Evolutionary conservation across 2,329 filamentous ascomycete genomes (phyloP).

Genomic region (Helotiales sp.): DNA sequence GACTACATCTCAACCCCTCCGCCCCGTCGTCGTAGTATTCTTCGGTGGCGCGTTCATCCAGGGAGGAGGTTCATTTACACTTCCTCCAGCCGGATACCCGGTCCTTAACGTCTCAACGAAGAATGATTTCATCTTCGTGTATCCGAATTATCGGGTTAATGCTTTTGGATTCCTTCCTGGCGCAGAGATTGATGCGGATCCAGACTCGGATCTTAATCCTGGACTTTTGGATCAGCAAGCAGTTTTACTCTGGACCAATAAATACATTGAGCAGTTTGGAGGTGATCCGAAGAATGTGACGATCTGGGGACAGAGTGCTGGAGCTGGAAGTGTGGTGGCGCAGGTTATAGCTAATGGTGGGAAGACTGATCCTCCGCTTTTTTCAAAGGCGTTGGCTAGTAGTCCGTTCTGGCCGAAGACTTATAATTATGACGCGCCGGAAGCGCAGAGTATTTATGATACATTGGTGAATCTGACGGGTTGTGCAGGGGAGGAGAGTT

Average conservation of each 20-base stretch:
- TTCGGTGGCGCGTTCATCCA: constrained; percentile 63
- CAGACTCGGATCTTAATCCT: constrained; percentile 56
- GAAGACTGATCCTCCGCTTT: constrained; percentile 43
- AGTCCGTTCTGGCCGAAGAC: constrained; percentile 56
- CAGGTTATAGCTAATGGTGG: constrained; percentile 50
- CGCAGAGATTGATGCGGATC: constrained; percentile 48
- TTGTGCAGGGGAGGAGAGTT: constrained; percentile 44
- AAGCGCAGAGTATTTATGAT: constrained; percentile 47
- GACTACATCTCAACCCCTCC: constrained; percentile 42
- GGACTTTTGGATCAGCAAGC: constrained; percentile 62
- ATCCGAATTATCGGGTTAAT: constrained; percentile 64
- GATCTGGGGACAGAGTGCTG: constrained; percentile 60
- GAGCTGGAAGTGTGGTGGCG: constrained; percentile 52
- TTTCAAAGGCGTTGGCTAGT: constrained; percentile 50
- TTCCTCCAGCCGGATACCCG: constrained; percentile 58
- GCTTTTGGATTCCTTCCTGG: constrained; percentile 69
- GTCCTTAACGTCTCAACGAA: constrained; percentile 53
- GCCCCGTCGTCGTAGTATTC: constrained; percentile 60
- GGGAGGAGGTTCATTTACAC: constrained; percentile 53
- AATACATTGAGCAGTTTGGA: constrained; percentile 59
- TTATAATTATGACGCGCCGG: constrained; percentile 48
- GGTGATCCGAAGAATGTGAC: constrained; percentile 58
- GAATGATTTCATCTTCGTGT: constrained; percentile 55
- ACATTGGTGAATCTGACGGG: constrained; percentile 44
- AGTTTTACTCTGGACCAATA: constrained; percentile 57